These are phyloP conservation scores for Aspergillus costaricaensis DNA, from an alignment of 2,329 filamentous ascomycete species.

Conservation along the genomic window DNA sequence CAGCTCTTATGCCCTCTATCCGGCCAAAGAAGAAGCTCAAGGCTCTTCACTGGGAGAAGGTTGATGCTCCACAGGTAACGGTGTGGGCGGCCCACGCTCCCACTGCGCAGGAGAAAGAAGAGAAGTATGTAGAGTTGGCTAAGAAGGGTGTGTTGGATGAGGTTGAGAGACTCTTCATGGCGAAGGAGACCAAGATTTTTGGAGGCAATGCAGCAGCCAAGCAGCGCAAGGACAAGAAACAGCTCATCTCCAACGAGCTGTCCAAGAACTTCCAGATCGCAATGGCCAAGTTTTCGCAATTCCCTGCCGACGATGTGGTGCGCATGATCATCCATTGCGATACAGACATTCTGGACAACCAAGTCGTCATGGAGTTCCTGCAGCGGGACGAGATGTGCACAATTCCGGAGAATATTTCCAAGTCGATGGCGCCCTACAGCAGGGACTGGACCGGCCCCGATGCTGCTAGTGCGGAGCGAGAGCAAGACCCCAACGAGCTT, in stretches of 20 bases:
- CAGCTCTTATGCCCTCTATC: conserved; percentile 73
- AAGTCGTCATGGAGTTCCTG: conserved; percentile 94
- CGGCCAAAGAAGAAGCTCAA: conserved; percentile 99
- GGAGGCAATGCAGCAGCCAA: conserved; percentile 62
- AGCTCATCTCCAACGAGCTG: conserved; percentile 88
- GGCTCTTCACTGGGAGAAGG: conserved; percentile 98
- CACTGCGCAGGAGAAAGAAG: conserved; percentile 85
- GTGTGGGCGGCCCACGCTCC: conserved; percentile 88
- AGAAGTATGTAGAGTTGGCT: conserved; percentile 91
- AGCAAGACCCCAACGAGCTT: conserved; percentile 83
- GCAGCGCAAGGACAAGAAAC: conserved; percentile 94
- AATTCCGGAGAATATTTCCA: conserved; percentile 85
- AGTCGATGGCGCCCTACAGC: conserved; percentile 91
- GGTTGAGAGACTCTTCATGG: conserved; percentile 95
- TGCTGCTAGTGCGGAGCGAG: conserved; percentile 73
- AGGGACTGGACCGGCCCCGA: conserved; percentile 94
- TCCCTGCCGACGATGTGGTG: conserved; percentile 79
- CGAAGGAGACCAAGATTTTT: conserved; percentile 91
- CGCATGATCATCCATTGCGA: conserved; percentile 97
- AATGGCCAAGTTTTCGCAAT: conserved; percentile 87
- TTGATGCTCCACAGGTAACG: conserved; percentile 86
- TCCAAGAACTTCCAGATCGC: conserved; percentile 91
- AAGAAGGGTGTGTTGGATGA: conserved; percentile 95
- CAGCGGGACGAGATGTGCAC: conserved; percentile 91
- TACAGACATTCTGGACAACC: conserved; percentile 80